phyloP scores from a whole-genome alignment of 352 stramenopile species.

The Aphanomyces invadans region DNA sequence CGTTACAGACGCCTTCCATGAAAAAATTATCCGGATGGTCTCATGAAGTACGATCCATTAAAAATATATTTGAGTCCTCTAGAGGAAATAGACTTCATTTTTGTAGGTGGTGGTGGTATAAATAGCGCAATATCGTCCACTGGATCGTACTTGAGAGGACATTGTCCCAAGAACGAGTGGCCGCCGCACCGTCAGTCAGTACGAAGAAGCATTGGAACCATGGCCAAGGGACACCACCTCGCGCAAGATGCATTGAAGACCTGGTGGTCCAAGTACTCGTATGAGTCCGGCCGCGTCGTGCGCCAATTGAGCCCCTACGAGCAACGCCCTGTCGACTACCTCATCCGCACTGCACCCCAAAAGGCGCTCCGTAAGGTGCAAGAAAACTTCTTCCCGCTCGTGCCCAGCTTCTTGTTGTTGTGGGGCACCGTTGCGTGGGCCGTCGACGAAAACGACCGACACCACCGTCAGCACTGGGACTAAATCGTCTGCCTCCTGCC shows the following conservation, averaged over 20 bases:
- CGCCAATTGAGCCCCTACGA: constrained; percentile 69
- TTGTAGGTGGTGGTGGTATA: background rate
- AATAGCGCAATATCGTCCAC: no score
- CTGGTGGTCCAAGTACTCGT: constrained; percentile 67
- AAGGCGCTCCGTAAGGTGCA: constrained; percentile 77
- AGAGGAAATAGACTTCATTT: no score
- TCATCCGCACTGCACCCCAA: constrained; percentile 60
- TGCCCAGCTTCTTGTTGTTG: constrained; percentile 51
- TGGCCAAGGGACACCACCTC: constrained; percentile 7
- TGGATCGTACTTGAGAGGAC: background rate
- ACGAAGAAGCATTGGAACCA: constrained; percentile 17
- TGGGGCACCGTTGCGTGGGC: constrained; percentile 70
- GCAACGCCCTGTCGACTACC: constrained; percentile 49
- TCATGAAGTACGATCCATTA: no score
- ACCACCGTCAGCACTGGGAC: constrained; percentile 73
- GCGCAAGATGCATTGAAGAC: constrained; percentile 30
- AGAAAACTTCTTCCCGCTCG: constrained; percentile 66
- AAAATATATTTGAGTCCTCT: no score
- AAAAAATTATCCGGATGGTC: background rate
- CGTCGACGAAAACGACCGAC: constrained; percentile 58
- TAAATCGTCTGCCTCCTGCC: constrained; percentile 30
- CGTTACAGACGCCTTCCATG: background rate
- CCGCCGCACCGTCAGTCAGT: constrained; percentile 16
- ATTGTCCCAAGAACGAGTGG: constrained; percentile 10
- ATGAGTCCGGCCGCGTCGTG: constrained; percentile 50